Conservation (phyloP, 2,329 filamentous ascomycete species). For the Aspergillus sergii region DNA sequence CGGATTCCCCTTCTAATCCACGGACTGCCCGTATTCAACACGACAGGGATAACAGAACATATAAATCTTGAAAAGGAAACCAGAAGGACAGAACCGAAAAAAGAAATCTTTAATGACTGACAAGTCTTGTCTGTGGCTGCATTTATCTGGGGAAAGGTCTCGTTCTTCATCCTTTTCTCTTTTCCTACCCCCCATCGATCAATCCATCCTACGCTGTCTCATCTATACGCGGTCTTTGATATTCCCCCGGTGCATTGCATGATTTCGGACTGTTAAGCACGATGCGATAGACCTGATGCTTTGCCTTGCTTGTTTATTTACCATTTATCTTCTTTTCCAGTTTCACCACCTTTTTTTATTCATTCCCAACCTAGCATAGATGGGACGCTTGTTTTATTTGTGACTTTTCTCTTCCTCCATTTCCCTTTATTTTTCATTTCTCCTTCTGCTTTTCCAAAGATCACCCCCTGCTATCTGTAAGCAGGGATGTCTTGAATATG, state of each 20-base stretch:
- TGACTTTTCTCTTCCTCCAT: not conserved
- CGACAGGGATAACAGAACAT: not conserved
- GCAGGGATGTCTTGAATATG: not conserved
- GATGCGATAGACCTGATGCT: conserved; percentile 15
- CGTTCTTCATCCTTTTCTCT: not conserved
- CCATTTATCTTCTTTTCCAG: not conserved
- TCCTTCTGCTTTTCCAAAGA: not conserved
- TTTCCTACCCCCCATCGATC: conserved; percentile 3
- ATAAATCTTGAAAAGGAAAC: not conserved
- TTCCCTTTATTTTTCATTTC: not conserved
- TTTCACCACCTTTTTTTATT: conserved; percentile 3
- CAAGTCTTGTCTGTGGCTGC: not conserved
- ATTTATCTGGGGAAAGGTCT: not conserved
- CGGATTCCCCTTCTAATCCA: conserved; percentile 60
- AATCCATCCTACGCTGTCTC: not conserved
- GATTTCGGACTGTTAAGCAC: conserved; percentile 14
- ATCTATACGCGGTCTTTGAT: conserved; percentile 12
- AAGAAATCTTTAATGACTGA: not conserved
- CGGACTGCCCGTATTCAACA: conserved; percentile 5
- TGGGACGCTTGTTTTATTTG: conserved; percentile 12
- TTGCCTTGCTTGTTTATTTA: conserved; percentile 6
- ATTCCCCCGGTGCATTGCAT: conserved; percentile 19
- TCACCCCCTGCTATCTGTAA: not conserved
- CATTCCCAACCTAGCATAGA: conserved; percentile 12
- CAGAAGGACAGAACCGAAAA: not conserved